These are phyloP conservation scores for Fusarium bactridioides DNA, from an alignment of 2,329 filamentous ascomycete species.

Conservation along the genomic window DNA sequence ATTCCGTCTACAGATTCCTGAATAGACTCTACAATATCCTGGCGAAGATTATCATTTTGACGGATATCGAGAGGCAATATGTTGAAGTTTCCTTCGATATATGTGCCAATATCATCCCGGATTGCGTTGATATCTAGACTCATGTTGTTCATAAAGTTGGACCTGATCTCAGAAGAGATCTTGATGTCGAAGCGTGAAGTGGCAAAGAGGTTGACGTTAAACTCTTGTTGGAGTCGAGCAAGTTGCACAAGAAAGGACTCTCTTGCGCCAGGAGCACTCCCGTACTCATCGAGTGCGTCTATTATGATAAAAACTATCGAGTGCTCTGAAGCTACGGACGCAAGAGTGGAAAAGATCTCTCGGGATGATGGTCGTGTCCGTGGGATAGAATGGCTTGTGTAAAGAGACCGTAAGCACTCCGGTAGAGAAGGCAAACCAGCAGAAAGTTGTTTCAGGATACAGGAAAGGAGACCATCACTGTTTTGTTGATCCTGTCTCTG, in stretches of 20 bases:
- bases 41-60: neutral
- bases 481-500: neutral
- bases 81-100: neutral
- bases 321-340: rapidly evolving
- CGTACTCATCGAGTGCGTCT: rapidly evolving
- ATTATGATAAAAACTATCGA: rapidly evolving
- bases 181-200: neutral
- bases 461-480: neutral
- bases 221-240: neutral
- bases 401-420: neutral
- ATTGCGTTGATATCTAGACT: neutral
- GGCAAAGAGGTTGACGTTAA: rapidly evolving
- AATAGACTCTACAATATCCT: rapidly evolving
- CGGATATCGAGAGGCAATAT: neutral
- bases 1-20: neutral
- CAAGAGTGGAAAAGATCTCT: neutral
- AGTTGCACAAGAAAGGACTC: rapidly evolving
- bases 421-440: rapidly evolving
- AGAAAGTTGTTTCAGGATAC: neutral
- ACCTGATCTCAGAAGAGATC: neutral
- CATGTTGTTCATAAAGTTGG: rapidly evolving
- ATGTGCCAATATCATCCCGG: rapidly evolving
- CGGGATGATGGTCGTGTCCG: neutral
- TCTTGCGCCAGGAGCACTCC: neutral
- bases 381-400: neutral